Percentiles rank a stretch among this genome's conserved stretches.
Evolutionary conservation across 257 asterid genomes (phyloP).

Genomic region (Ehretia macrophylla): DNA sequence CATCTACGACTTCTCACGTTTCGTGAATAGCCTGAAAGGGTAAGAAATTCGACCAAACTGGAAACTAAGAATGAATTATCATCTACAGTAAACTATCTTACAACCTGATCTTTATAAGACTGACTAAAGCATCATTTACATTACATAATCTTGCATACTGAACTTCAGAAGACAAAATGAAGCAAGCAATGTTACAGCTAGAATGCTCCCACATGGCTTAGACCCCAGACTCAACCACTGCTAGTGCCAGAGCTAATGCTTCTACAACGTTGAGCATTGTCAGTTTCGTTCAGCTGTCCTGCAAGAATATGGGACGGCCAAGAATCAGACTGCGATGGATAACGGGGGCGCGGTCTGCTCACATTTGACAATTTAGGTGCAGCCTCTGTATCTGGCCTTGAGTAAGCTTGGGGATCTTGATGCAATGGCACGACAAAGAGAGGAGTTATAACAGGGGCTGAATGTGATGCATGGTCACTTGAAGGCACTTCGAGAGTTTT

Average conservation of each 20-base stretch:
- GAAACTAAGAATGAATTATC: too few relatives aligned
- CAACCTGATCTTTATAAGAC: too few relatives aligned
- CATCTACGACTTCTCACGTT: too few relatives aligned
- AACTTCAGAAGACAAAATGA: too few relatives aligned
- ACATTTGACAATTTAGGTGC: constrained; percentile 27
- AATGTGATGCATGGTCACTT: constrained; percentile 23
- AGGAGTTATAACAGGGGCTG: constrained; percentile 31
- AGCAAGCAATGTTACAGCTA: too few relatives aligned
- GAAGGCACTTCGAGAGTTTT: constrained; percentile 26
- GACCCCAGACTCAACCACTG: too few relatives aligned
- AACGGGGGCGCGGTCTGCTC: constrained; percentile 65
- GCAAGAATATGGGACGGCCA: constrained; percentile 60
- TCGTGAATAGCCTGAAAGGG: too few relatives aligned
- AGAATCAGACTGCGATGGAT: constrained; percentile 58
- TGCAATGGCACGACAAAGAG: constrained; percentile 41
- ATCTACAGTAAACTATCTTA: too few relatives aligned
- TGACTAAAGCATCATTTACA: too few relatives aligned
- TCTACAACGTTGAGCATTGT: constrained; percentile 14
- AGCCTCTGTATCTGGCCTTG: constrained; percentile 20
- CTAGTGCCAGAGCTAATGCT: constrained; percentile 10
- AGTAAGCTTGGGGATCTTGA: constrained; percentile 38
- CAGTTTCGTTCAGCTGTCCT: constrained; percentile 19
- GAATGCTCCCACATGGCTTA: too few relatives aligned
- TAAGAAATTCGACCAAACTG: too few relatives aligned
- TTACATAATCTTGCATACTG: too few relatives aligned